These are phyloP conservation scores for Fusarium setosum DNA, from an alignment of 2,329 filamentous ascomycete species.

Conservation along the genomic window DNA sequence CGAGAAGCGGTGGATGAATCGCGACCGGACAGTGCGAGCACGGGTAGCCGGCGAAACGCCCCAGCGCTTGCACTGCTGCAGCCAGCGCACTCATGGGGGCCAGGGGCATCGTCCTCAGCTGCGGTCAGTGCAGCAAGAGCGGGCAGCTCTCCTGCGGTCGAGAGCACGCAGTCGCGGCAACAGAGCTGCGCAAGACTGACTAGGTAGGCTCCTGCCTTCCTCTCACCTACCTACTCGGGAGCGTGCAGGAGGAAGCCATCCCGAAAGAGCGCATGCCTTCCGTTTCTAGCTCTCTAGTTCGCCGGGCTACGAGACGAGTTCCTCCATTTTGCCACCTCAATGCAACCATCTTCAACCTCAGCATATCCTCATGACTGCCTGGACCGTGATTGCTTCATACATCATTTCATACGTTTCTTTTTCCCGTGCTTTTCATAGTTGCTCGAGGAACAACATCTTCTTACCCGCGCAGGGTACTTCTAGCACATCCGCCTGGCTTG, in stretches of 20 bases:
- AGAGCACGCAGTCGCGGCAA: slow-evolving; percentile 26
- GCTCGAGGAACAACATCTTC: neutral
- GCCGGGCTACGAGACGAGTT: neutral
- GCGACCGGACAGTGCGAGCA: slow-evolving; percentile 16
- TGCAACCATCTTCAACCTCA: slow-evolving; percentile 18
- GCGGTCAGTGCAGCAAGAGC: slow-evolving; percentile 8
- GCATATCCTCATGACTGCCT: slow-evolving; percentile 8
- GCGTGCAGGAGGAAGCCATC: slow-evolving; percentile 20
- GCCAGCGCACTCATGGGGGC: slow-evolving; percentile 29
- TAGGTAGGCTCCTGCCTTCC: slow-evolving; percentile 13
- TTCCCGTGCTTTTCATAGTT: neutral
- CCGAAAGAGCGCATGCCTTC: slow-evolving; percentile 35
- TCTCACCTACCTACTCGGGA: slow-evolving; percentile 13
- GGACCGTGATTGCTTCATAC: slow-evolving; percentile 22
- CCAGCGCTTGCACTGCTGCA: slow-evolving; percentile 39
- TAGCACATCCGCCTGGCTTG: neutral
- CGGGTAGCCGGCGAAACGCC: neutral
- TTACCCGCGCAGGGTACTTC: slow-evolving; percentile 7
- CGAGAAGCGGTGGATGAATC: slow-evolving; percentile 22
- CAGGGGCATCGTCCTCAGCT: slow-evolving; percentile 11
- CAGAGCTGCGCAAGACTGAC: slow-evolving; percentile 10
- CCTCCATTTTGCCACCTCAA: slow-evolving; percentile 36
- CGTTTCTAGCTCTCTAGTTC: slow-evolving; percentile 30
- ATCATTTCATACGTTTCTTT: slow-evolving; percentile 5
- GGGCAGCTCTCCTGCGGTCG: slow-evolving; percentile 8